phyloP scores from a whole-genome alignment of 116 monocot genomes.

The Posidonia oceanica region DNA sequence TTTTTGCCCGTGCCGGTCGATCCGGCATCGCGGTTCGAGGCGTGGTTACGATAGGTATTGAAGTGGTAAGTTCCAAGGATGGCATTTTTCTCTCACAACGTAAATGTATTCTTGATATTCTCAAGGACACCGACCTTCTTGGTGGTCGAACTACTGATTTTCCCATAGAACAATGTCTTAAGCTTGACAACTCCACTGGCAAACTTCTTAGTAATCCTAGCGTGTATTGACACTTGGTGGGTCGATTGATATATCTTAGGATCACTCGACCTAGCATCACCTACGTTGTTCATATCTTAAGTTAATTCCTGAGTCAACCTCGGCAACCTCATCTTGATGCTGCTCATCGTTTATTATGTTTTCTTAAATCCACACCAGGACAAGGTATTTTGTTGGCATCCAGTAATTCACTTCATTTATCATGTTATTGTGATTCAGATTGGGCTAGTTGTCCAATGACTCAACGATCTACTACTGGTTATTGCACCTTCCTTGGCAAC shows the following conservation, averaged over 20 bases:
- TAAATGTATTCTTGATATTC: neutral
- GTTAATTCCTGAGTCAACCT: neutral
- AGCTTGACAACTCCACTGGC: too few relatives aligned
- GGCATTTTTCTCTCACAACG: neutral
- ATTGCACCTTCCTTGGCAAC: too few relatives aligned
- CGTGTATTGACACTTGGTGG: neutral
- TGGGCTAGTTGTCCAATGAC: neutral
- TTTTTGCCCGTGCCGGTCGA: too few relatives aligned
- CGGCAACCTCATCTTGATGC: neutral
- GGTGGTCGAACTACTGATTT: neutral
- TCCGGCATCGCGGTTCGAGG: too few relatives aligned
- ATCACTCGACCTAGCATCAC: neutral
- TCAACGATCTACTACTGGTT: neutral
- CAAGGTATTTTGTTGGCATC: neutral
- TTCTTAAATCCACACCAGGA: neutral
- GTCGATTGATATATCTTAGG: slow-evolving; percentile 1
- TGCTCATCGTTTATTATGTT: too few relatives aligned
- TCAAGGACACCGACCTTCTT: neutral
- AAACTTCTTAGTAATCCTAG: neutral
- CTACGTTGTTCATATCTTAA: neutral
- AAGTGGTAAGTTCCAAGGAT: neutral
- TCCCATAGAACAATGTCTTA: neutral
- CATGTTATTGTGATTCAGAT: neutral
- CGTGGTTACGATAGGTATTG: too few relatives aligned
- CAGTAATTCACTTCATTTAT: neutral